Base-by-base conservation (phyloP, 1,284 basidiomycete genomes). In the Stygiomarasmius scandens region DNA sequence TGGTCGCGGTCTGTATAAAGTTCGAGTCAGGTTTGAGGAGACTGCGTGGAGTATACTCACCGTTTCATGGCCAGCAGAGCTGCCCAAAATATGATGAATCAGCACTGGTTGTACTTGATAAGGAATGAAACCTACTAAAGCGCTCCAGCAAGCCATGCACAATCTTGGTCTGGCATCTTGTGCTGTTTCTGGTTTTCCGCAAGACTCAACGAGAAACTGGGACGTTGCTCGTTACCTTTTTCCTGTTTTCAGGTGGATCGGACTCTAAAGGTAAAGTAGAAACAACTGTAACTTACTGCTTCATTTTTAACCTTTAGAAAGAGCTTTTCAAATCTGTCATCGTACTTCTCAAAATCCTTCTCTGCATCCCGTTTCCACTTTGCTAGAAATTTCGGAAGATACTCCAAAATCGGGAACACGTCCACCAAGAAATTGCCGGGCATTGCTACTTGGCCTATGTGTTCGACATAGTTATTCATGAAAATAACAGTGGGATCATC, bases 111-210 rank as follows among this genome's bases (percentile, higher is more conserved):
- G 4, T 47, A 16, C 25, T 1, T 6, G 8, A 8, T 12, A 23
- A 45, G 4, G 3, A 34, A 19, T 2, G 20, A 20, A 12, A 41
- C 55, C 1, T 32, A 57, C 55, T 44, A 52, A 3, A 57, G 6
- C 2, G 55, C 24, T 3, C 49, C 55, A 22, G 55, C 44, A 1
- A 57, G 43, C 55, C 55, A 57, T 12, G 45, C 45, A 25, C 46
- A 46, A 23, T 57, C 44, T 12, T 27, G 2, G 23, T 52, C 29
- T 10, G 49, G 25, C 44, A 57, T 25, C 5, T 34, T 50, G 20
- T 24, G 22, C 19, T 32, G 22, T 2, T 43, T 19, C n/a, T 57
- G 12, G 3, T 36, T 27, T 19, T 57, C 49, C 20, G 45, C 49
- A 16, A 57, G 44, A 19, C n/a, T 52, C 4, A 48, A 32, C 14